Conservation (phyloP, 1,284 basidiomycete genomes). For the Bjerkandera adusta region DNA sequence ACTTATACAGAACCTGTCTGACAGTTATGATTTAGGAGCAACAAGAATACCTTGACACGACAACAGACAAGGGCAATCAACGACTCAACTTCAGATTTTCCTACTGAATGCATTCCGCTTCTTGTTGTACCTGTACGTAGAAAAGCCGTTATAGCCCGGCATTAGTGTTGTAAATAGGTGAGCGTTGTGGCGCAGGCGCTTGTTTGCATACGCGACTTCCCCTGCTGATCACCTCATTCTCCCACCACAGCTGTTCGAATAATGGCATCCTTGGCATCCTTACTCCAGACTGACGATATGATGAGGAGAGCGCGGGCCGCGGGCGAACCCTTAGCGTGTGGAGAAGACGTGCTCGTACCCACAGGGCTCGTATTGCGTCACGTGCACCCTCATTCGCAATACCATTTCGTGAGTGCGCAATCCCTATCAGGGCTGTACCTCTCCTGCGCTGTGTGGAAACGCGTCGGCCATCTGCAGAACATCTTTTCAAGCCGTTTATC, state of each 20-base stretch:
- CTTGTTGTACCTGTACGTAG: not conserved
- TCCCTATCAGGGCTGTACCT: slow-evolving; percentile 3
- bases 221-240: not conserved
- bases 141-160: not conserved
- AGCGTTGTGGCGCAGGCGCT: not conserved
- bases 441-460: not conserved
- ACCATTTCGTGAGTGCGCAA: slow-evolving; percentile 8
- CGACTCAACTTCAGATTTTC: slow-evolving; percentile 60
- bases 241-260: not conserved
- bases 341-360: no score
- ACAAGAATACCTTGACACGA: slow-evolving; percentile 53
- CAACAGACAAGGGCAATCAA: slow-evolving; percentile 55
- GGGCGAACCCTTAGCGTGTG: no score
- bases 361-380: slow-evolving; percentile 5
- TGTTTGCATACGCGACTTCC: no score
- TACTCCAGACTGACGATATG: not conserved
- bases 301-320: not conserved
- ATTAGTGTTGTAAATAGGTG: not conserved
- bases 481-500: not conserved
- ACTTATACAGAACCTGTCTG: not conserved
- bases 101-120: slow-evolving; percentile 37
- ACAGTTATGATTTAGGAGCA: slow-evolving; percentile 40
- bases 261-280: not conserved
- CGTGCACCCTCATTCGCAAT: slow-evolving; percentile 10
- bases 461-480: not conserved